Base-by-base conservation (phyloP, 2,329 filamentous ascomycete genomes). In the Aspergillus oerlinghausenensis region DNA sequence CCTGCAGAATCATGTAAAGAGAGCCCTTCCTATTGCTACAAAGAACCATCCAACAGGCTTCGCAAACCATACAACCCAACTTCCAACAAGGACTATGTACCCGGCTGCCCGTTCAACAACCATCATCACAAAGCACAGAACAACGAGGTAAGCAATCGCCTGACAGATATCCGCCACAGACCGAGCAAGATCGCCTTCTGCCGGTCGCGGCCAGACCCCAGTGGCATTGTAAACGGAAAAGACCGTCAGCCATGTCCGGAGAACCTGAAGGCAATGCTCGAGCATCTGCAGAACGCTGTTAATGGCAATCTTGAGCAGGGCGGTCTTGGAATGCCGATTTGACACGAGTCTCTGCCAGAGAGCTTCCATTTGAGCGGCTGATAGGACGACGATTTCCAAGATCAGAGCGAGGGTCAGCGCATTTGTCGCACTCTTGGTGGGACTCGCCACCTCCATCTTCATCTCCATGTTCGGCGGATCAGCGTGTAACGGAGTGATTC, bases 21-120 rank as follows among this genome's bases (percentile, higher is more conserved):
- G 47, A 38, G 63, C 64, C 53, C 63, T 65, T 14, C 66, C 67
- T 35, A 73, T 48, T 35, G 61, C 57, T 14, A 67, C 62, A 50
- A 73, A 62, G 7, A 66, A 52, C 67, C 70, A 72, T 0, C 65
- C 66, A 61, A 74, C 68, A 1, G 73, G 73, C 43, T 58, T 67
- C 1, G 64, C 62, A 52, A 74, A 63, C 73, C 73, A 75, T 11
- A 71, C 52, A 28, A 75, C 59, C 73, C 73, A 75, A 21, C 65
- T 68, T 4, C 67, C 68, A 35, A 74, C 54, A 21, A 73, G 61
- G 42, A 72, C 64, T 43, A 73, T 52, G 32, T 73, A 73, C 1
- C 67, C 63, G 3, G 67, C 66, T 50, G 63, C 61, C 19, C 70
- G 68, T 2, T 67, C 64, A 4, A 75, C 50, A 2, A 74, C 23